Evolutionary conservation across 1,139 yeast genomes (phyloP).

Genomic region (Arxiozyma telluris): DNA sequence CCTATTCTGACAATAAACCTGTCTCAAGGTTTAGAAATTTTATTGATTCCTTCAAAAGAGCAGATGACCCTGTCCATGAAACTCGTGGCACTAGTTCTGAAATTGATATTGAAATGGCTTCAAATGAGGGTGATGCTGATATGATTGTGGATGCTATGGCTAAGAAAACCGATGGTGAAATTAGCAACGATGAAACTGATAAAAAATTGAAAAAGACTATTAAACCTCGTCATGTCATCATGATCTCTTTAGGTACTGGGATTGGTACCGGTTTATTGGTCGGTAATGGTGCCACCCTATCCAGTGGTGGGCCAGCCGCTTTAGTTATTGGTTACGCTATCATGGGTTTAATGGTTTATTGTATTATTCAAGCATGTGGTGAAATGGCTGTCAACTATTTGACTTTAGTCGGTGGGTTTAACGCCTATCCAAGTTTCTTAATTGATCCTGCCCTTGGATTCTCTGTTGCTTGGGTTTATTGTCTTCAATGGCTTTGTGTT

Average conservation of each 20-base stretch:
- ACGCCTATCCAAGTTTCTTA: conserved; percentile 54
- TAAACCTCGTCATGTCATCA: conserved; percentile 42
- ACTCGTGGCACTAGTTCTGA: not conserved
- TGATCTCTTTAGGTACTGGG: conserved; percentile 78
- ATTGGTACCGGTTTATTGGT: conserved; percentile 71
- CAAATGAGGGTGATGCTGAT: not conserved
- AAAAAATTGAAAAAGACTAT: conserved; percentile 39
- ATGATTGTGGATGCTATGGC: conserved; percentile 5
- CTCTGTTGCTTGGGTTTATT: conserved; percentile 74
- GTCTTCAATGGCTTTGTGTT: conserved; percentile 69
- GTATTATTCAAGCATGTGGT: conserved; percentile 72
- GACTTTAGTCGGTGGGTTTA: conserved; percentile 71
- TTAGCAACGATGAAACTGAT: conserved; percentile 10
- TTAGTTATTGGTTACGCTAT: conserved; percentile 57
- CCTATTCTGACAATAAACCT: conserved; percentile 3
- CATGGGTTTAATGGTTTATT: conserved; percentile 57
- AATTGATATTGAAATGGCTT: conserved; percentile 3
- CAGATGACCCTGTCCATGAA: conserved; percentile 10
- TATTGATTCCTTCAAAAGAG: conserved; percentile 17
- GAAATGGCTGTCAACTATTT: conserved; percentile 65
- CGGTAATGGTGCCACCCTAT: conserved; percentile 63
- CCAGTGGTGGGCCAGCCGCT: conserved; percentile 72
- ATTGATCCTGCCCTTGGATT: conserved; percentile 73
- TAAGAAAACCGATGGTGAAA: conserved; percentile 2
- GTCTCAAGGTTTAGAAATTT: conserved; percentile 10